Base-by-base conservation (phyloP, 164 flowering plant species). In the Houttuynia cordata region DNA sequence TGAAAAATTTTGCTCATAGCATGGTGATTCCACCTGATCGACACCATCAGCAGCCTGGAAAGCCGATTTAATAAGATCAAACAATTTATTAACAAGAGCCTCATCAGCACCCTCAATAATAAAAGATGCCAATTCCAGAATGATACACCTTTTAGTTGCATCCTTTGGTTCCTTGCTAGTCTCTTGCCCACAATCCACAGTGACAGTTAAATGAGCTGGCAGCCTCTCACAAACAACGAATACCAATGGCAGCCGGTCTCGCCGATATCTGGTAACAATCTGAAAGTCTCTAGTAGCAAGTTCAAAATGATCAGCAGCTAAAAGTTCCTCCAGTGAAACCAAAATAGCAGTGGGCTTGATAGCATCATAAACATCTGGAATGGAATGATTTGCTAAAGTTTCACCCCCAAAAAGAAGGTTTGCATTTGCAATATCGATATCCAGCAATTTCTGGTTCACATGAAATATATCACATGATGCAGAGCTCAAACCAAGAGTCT, bases 81-180 rank as follows among this genome's bases (percentile, higher is more conserved):
- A 86, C n/a, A 93, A 70, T 57, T 78, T 62, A 63, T 75, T 64
- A 53, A 84, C 45, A n/a, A 87, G 79, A 78, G 82, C 96, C 59
- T 81, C 82, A 56, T 75, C 69, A 58, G 94, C 93, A 69, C 96
- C 94, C 64, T 69, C 79, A 71, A 83, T 78, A 69, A 90, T 60
- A 64, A 73, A 76, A 24, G 81, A 81, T 65, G 92, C 94, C 30
- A 90, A 76, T 57, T 83, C 88, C 73, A 90, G 53, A 22, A 84
- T 53, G 50, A 75, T 56, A 58, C 72, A 74, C 78, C 86, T 78
- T 19, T 76, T 61, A 52, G 61, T 61, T 61, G 70, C 77, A 51
- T 62, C 58, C 41, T 41, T 19, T 37, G 49, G 62, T 21, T 58
- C 22, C 9, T 42, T 45, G 34, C 65, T 59, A 21, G n/a, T n/a